Base-by-base conservation (phyloP, 2,329 filamentous ascomycete genomes). In the Teratosphaeria destructans region DNA sequence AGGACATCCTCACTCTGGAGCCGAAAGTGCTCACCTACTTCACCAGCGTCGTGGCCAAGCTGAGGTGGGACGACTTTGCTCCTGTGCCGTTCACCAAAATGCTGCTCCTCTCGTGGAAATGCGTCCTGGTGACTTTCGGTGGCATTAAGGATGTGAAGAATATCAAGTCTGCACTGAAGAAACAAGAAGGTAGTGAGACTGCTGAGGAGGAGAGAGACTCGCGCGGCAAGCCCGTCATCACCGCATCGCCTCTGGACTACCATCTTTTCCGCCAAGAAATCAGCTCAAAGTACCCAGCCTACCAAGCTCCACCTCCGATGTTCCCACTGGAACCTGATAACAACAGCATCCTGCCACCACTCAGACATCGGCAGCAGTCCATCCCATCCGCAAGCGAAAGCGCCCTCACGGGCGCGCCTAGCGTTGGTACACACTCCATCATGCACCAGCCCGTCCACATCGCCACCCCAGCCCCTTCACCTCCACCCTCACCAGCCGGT, bases 391-490 rank as follows among this genome's bases (percentile, higher is more conserved):
- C 61, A 6, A 59, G 59, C 11, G 68, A 78, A 68, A 62, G 73
- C 68, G 59, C 72, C 66, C 60, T 74, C 49, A 76, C 79, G 29
- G 78, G 80, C 1, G 76, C 80, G 1, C 76, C 80, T 7, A 76
- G 73, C n/a, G 71, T 75, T 12, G 74, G 75, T 56, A 76, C 73
- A 19, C 74, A 74, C 11, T 96, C 92, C 0, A 97, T 99, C 68
- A 81, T 99, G 29, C 86, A 97, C 71, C 93, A 97, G 69, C 90
- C 94, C 5, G 93, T 99, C 5, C 94, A 99, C 73, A 99, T 99
- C 67, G 94, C 94, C n/a, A 99, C 94, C 1, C 94, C 94, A 0
- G 93, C 92, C 0, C 94, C 94, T 1, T 99, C 94, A 0, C 94
- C 94, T 27, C 94, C 94, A 0, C 94, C 94, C 0, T 96, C 93